phyloP scores from a whole-genome alignment of 2,329 filamentous ascomycete genomes.

The Trichophyton verrucosum region DNA sequence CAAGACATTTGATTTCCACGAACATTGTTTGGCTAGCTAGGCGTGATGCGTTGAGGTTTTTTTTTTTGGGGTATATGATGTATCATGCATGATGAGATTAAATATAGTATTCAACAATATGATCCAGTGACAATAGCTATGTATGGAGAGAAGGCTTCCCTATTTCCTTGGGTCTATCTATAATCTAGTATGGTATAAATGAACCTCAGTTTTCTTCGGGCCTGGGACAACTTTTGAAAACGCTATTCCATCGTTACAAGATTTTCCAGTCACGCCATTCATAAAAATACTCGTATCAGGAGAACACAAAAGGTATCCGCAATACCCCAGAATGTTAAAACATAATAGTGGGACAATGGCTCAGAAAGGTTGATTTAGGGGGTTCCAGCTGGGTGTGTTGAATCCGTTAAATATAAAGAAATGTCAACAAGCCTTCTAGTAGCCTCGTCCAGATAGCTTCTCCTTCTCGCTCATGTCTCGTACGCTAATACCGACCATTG shows the following conservation, averaged over 20 bases:
- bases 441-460: slow-evolving; percentile 75
- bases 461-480: slow-evolving; percentile 62
- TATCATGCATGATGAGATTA: neutral
- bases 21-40: too few species aligned
- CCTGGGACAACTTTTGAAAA: slow-evolving; percentile 3
- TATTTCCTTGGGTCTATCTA: neutral
- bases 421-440: slow-evolving; percentile 41
- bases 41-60: neutral
- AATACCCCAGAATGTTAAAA: neutral
- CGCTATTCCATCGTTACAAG: neutral
- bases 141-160: neutral
- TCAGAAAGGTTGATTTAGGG: neutral
- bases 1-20: neutral
- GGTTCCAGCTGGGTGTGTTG: neutral
- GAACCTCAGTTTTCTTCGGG: neutral
- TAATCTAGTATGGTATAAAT: neutral
- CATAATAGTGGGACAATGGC: neutral
- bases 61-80: neutral
- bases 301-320: neutral
- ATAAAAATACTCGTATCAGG: slow-evolving; percentile 3
- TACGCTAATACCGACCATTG: slow-evolving; percentile 93
- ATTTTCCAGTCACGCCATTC: slow-evolving; percentile 1
- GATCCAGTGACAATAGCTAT: too few species aligned
- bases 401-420: neutral
- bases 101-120: neutral